A percentile compares a stretch with the other conserved stretches of the same genome.
phyloP scores from a whole-genome alignment of 257 asterid species.

The Fraxinus excelsior region DNA sequence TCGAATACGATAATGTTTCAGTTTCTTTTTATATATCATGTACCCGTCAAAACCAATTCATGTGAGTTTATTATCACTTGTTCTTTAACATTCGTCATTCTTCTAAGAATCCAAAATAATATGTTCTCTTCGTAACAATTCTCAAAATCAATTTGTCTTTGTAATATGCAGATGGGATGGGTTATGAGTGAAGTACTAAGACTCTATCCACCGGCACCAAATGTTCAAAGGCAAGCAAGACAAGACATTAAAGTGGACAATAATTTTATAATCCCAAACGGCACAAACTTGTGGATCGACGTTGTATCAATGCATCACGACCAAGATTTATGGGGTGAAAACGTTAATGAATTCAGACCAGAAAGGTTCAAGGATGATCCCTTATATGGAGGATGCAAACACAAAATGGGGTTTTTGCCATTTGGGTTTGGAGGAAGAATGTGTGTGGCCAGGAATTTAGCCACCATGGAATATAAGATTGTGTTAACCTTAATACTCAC shows the following conservation, averaged over 20 bases:
- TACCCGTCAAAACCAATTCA: no score
- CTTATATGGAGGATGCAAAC: slow-evolving; percentile 67
- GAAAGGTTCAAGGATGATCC: slow-evolving; percentile 56
- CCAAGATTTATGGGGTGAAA: slow-evolving; percentile 64
- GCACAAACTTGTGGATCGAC: slow-evolving; percentile 91
- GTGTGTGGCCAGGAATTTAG: slow-evolving; percentile 76
- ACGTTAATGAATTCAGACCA: slow-evolving; percentile 74
- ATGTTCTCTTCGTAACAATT: neutral
- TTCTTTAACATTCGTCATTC: neutral
- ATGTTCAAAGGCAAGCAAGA: slow-evolving; percentile 76
- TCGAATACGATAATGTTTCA: no score
- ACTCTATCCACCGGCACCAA: slow-evolving; percentile 79
- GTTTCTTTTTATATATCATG: no score
- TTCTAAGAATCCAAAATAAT: neutral
- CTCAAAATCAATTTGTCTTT: neutral
- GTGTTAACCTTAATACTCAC: slow-evolving; percentile 59
- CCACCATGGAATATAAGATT: slow-evolving; percentile 75
- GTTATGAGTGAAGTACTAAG: slow-evolving; percentile 81
- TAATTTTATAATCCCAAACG: slow-evolving; percentile 46
- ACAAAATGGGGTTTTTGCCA: slow-evolving; percentile 87
- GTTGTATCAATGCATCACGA: slow-evolving; percentile 87
- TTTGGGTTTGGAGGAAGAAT: slow-evolving; percentile 94
- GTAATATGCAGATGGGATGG: slow-evolving; percentile 78
- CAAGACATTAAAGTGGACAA: slow-evolving; percentile 60
- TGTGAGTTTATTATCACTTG: neutral